A percentile compares a stretch with the other conserved stretches of the same genome.
Evolutionary conservation across 148 eudicot genomes (phyloP).

Genomic region (Amaranthus cruentus): DNA sequence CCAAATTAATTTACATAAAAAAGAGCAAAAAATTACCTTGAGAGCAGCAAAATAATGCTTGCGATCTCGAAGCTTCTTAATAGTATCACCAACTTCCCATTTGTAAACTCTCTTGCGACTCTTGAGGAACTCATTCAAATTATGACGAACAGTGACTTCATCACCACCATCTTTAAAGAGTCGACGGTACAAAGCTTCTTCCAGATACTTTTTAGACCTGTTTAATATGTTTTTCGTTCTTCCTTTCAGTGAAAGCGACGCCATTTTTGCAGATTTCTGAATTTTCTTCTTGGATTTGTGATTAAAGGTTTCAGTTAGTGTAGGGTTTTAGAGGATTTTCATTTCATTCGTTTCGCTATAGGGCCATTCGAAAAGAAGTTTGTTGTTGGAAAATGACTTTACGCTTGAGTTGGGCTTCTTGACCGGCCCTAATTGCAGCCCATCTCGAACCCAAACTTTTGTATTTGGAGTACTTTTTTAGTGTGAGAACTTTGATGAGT

Average conservation of each 20-base stretch:
- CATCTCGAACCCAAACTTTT: background rate
- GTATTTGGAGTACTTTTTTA: background rate
- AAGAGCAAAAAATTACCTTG: conserved; percentile 41
- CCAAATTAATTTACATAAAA: background rate
- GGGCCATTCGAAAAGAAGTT: too few relatives aligned
- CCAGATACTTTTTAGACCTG: conserved; percentile 70
- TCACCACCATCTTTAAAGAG: conserved; percentile 73
- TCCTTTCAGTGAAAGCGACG: conserved; percentile 30
- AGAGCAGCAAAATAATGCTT: conserved; percentile 71
- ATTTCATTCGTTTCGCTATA: background rate
- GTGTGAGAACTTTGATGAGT: background rate
- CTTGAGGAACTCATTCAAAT: conserved; percentile 63
- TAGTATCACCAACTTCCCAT: conserved; percentile 89
- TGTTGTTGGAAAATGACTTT: too few relatives aligned
- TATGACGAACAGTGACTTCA: conserved; percentile 55
- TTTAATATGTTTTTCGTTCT: conserved; percentile 52
- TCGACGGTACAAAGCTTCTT: conserved; percentile 61
- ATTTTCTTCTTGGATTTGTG: background rate
- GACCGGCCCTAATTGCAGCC: too few relatives aligned
- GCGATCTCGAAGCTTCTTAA: conserved; percentile 71
- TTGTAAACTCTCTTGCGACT: conserved; percentile 57
- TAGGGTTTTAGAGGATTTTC: conserved; percentile 28
- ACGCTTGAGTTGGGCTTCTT: too few relatives aligned
- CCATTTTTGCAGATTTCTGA: conserved; percentile 20
- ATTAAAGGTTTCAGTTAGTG: background rate